These are phyloP conservation scores for Penicillium sp. DNA, from an alignment of 2,329 filamentous ascomycete genomes.

Conservation along the genomic window DNA sequence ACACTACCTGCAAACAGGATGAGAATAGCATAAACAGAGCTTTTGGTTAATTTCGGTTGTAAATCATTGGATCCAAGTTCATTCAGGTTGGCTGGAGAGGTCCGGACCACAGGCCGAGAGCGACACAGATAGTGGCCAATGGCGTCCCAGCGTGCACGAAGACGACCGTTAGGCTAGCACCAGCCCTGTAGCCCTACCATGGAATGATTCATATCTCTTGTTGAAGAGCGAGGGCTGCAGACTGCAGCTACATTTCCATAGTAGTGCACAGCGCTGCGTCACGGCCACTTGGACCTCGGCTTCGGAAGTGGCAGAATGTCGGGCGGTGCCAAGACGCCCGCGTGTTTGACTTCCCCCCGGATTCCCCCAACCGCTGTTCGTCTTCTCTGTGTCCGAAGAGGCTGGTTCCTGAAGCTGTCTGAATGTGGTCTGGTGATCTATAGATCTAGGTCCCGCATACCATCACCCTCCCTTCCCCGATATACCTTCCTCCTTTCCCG, in stretches of 20 bases:
- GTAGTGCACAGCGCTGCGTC: neutral
- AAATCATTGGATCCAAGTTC: no score
- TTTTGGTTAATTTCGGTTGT: no score
- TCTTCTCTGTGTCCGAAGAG: conserved; percentile 6
- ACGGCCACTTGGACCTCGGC: conserved; percentile 30
- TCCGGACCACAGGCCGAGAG: conserved; percentile 5
- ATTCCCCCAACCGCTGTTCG: conserved; percentile 26
- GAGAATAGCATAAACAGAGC: no score
- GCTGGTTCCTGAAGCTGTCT: conserved; percentile 3
- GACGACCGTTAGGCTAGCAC: neutral
- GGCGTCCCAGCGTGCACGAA: neutral
- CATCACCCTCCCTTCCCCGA: neutral
- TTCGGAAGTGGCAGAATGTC: conserved; percentile 33
- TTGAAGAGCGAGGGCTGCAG: neutral
- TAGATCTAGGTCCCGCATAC: neutral
- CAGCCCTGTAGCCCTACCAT: neutral
- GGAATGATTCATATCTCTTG: neutral
- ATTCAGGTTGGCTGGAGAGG: neutral
- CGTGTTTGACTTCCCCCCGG: conserved; percentile 28
- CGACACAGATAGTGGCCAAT: neutral
- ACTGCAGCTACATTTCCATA: neutral
- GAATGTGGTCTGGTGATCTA: conserved; percentile 3
- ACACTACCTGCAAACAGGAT: no score
- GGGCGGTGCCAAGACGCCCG: conserved; percentile 30
- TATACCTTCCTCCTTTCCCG: conserved; percentile 14